phyloP scores from a whole-genome alignment of 768 basidiomycete species.

The Kwoniella mangroviensis region DNA sequence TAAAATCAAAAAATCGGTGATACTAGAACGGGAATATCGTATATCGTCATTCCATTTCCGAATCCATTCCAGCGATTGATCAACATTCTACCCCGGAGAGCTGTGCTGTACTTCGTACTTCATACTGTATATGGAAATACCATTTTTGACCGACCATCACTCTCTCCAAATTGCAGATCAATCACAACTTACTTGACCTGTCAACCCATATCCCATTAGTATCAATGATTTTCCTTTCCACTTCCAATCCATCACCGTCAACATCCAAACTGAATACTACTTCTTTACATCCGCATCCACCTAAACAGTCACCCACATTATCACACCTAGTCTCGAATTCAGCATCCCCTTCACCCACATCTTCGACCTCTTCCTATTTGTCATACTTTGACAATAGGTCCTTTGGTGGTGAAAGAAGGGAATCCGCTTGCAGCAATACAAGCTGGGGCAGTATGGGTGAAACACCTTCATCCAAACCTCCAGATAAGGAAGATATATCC shows the following conservation, averaged over 20 bases:
- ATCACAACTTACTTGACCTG: not conserved
- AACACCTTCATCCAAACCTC: slow-evolving; percentile 1
- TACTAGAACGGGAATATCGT: not conserved
- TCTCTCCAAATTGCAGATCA: not conserved
- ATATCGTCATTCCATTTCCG: not conserved
- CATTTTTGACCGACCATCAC: slow-evolving; percentile 2
- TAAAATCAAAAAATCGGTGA: not conserved
- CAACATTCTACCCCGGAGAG: not conserved
- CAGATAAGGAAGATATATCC: slow-evolving; percentile 12
- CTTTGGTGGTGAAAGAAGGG: slow-evolving; percentile 16
- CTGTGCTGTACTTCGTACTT: not conserved
- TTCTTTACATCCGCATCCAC: slow-evolving; percentile 1
- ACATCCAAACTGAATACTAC: not conserved
- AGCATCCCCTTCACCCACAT: slow-evolving; percentile 22
- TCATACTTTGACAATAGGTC: slow-evolving; percentile 20
- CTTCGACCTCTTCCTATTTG: slow-evolving; percentile 21
- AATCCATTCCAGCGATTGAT: not conserved
- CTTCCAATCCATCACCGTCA: not conserved
- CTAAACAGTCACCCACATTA: slow-evolving; percentile 14
- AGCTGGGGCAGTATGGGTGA: slow-evolving; percentile 31
- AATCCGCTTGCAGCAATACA: slow-evolving; percentile 19
- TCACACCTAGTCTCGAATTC: slow-evolving; percentile 8
- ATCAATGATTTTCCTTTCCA: slow-evolving; percentile 11
- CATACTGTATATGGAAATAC: not conserved
- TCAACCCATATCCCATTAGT: not conserved